These are phyloP conservation scores for Microsporum ferrugineum DNA, from an alignment of 2,329 filamentous ascomycete genomes.

Conservation along the genomic window DNA sequence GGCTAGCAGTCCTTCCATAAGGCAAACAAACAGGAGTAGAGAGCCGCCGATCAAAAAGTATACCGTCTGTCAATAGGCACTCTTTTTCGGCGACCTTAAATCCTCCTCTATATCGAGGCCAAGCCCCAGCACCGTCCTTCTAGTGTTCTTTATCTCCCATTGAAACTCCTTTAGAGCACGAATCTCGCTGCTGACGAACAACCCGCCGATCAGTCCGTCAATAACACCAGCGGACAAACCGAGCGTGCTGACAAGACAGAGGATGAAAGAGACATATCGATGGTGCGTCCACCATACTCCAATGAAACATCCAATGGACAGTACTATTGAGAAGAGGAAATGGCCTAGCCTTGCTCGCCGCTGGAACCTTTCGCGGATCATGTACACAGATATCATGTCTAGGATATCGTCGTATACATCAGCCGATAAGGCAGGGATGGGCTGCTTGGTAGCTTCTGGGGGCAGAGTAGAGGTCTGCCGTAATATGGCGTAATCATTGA, in stretches of 20 bases:
- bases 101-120: conserved; percentile 16
- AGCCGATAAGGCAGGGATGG: conserved; percentile 2
- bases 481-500: conserved; percentile 2
- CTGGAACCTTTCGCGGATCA: conserved; percentile 58
- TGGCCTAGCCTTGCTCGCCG: conserved; percentile 60
- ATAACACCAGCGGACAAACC: conserved; percentile 64
- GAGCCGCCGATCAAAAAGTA: background rate
- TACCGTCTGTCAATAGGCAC: background rate
- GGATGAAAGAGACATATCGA: conserved; percentile 66
- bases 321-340: conserved; percentile 55
- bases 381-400: conserved; percentile 56
- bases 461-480: conserved; percentile 2
- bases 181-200: conserved; percentile 79
- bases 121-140: conserved; percentile 16
- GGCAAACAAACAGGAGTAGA: background rate
- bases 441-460: background rate
- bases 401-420: conserved; percentile 62
- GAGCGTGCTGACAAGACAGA: conserved; percentile 70
- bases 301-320: conserved; percentile 63
- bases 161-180: conserved; percentile 79
- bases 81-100: conserved; percentile 6
- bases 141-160: conserved; percentile 74
- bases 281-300: conserved; percentile 76
- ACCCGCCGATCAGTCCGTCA: conserved; percentile 71
- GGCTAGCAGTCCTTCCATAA: background rate